Evolutionary conservation across 108 stramenopile genomes (phyloP).

Genomic region (Pelagomonas calceolata): DNA sequence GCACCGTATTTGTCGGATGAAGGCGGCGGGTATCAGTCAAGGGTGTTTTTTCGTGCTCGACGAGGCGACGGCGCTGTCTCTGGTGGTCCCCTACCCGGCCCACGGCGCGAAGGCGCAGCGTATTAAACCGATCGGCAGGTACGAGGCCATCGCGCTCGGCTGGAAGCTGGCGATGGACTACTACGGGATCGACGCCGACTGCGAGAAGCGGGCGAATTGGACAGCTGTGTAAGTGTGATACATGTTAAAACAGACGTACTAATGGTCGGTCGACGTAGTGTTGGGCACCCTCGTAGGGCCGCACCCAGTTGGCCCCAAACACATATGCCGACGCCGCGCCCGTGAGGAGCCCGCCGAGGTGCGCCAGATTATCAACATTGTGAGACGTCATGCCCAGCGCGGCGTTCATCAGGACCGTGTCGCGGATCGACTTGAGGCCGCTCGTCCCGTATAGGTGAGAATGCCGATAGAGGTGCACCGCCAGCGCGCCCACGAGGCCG

Average conservation of each 20-base stretch:
- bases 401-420: neutral
- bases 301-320: no score
- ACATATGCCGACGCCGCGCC: neutral
- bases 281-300: no score
- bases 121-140: neutral
- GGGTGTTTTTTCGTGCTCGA: neutral
- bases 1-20: neutral
- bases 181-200: no score
- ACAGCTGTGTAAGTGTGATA: no score
- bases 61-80: neutral
- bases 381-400: neutral
- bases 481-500: conserved; percentile 21
- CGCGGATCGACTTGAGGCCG: neutral
- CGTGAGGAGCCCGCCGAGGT: conserved; percentile 8
- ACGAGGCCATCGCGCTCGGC: neutral
- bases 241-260: no score
- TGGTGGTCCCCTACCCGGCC: neutral
- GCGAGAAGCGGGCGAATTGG: no score
- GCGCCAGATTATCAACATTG: conserved; percentile 13
- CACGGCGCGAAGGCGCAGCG: neutral
- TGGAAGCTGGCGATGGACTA: neutral
- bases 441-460: no score
- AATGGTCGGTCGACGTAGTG: no score
- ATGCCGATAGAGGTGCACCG: no score
- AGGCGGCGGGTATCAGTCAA: neutral